phyloP scores from a whole-genome alignment of 352 stramenopile genomes.

The Phytopythium oedochilum region DNA sequence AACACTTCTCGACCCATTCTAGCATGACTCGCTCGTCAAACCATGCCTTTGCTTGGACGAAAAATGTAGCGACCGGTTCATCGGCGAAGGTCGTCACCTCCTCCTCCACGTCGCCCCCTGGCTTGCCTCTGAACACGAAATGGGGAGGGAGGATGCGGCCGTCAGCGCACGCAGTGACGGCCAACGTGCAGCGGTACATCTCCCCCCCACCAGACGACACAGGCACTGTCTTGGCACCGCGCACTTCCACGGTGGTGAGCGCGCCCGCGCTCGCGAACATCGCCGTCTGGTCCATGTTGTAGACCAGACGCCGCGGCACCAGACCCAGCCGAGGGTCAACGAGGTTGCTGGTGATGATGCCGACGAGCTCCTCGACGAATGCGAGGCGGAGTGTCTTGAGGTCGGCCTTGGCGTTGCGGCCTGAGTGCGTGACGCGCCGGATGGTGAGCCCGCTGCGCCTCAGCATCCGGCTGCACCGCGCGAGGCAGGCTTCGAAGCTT shows the following conservation, averaged over 20 bases:
- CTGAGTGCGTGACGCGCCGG: no score
- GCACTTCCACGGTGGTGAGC: not conserved
- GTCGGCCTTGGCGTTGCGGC: no score
- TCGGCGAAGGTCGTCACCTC: slow-evolving; percentile 6
- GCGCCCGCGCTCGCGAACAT: not conserved
- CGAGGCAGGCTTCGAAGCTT: no score
- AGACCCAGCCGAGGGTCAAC: no score
- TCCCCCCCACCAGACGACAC: not conserved
- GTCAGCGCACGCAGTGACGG: slow-evolving; percentile 7
- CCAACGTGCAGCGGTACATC: slow-evolving; percentile 14
- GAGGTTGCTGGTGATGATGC: no score
- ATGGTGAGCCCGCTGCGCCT: no score
- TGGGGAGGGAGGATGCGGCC: slow-evolving; percentile 9
- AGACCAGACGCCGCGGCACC: no score
- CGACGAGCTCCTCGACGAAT: no score
- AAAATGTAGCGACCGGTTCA: slow-evolving; percentile 4
- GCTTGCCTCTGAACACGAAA: slow-evolving; percentile 12
- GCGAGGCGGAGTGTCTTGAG: no score
- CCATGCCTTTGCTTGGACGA: slow-evolving; percentile 10
- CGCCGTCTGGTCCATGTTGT: not conserved
- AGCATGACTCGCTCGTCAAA: slow-evolving; percentile 12
- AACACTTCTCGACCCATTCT: slow-evolving; percentile 10
- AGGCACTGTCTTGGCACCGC: not conserved
- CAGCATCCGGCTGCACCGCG: no score
- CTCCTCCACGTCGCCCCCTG: slow-evolving; percentile 1